Conservation (phyloP, 768 basidiomycete species). For the Chlorophyllum brunneum region DNA sequence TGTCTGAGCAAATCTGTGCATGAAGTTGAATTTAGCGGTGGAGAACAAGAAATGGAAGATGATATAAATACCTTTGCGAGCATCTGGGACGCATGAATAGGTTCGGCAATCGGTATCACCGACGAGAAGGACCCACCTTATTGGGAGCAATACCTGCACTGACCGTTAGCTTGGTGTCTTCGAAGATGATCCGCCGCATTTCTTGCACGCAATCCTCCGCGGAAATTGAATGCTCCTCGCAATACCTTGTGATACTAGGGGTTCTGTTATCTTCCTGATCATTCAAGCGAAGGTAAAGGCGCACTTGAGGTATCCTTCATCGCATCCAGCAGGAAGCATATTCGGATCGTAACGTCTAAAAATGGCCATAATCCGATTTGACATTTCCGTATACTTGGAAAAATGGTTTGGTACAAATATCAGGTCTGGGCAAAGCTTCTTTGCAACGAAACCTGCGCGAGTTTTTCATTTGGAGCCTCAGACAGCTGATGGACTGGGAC, state of each 20-base stretch:
- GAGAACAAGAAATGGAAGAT: neutral
- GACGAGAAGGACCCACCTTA: conserved; percentile 51
- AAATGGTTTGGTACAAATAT: conserved; percentile 61
- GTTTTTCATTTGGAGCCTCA: neutral
- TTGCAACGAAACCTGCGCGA: conserved; percentile 77
- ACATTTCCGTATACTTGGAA: conserved; percentile 65
- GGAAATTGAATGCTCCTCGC: conserved; percentile 57
- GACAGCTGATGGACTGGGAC: conserved; percentile 13
- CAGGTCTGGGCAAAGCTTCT: conserved; percentile 89
- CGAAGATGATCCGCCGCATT: conserved; percentile 69
- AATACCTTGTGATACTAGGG: conserved; percentile 78
- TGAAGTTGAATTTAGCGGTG: conserved; percentile 4
- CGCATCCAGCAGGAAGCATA: conserved; percentile 75
- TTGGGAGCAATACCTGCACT: conserved; percentile 97
- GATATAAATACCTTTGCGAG: conserved; percentile 71
- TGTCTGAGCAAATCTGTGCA: conserved; percentile 86
- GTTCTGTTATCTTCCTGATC: conserved; percentile 9
- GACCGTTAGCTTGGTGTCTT: conserved; percentile 82
- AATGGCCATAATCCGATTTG: conserved; percentile 66
- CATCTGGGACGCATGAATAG: conserved; percentile 49
- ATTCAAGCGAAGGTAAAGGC: conserved; percentile 19
- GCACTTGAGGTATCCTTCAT: conserved; percentile 91
- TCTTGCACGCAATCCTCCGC: conserved; percentile 74
- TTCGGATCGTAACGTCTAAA: conserved; percentile 69
- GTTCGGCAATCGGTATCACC: conserved; percentile 9